Evolutionary conservation across 257 asterid species (phyloP), one percentile per base, ranked within the genome.

Genomic region (Perilla frutescens): DNA sequence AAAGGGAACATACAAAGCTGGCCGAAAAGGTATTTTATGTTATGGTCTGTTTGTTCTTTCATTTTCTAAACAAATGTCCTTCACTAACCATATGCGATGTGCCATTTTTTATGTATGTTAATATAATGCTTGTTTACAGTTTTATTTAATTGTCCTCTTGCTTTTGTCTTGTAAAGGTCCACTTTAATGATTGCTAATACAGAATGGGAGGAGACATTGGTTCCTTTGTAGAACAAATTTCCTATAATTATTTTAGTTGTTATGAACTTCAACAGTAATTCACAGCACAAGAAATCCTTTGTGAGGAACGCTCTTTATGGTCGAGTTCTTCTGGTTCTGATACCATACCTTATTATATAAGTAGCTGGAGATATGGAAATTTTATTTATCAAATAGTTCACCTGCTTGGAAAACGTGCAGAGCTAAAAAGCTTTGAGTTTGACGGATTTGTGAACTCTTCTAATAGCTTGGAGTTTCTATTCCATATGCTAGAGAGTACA

Each of bases 1-100:
- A 10, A 83, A 83, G 79, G 99, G 99, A 68, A 79, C 91, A 15
- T 95, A 91, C 79, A 90, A 86, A 88, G 96, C 87, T 57, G 99
- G 98, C 49, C 90, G 98, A 76, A 94, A 84, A 94, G 99, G 98
- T 91, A 83, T 34, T 29, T 9, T 13, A 9, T 26, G 26, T 39
- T 51, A 57, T 62, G 20, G n/a, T 50, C 66, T 40, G 1, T 20
- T 54, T 76, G 78, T 70, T 60, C 5, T 50, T 73, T 45, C 59
- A 37, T 73, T 6, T 79, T 12, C 65, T 51, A 48, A 39, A 31
- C 32, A 43, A 53, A 37, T 67, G 43, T 3, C 74, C 44, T 58
- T 31, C 44, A 48, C 20, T n/a, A 41, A 39, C 55, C 34, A 37
- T 32, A 47, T 12, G 44, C 43, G 67, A 62, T 32, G 39, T 63